Conservation (phyloP, 768 basidiomycete genomes). For the Boletus tylopilopsis region DNA sequence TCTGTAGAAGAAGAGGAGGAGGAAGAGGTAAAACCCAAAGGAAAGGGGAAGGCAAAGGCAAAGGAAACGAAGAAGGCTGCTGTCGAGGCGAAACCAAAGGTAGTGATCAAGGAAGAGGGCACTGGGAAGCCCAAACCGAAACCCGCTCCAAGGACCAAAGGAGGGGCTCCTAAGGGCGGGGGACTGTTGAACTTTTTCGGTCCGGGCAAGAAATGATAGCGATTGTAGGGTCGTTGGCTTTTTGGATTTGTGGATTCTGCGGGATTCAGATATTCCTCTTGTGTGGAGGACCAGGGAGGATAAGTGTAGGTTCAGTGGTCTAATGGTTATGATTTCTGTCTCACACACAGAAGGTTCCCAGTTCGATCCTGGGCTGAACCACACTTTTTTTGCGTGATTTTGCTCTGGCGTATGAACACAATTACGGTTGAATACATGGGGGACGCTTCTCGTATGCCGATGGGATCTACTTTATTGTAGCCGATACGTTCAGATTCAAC, state of each 20-base stretch:
- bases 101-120: conserved; percentile 11
- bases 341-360: conserved; percentile 49
- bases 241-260: too few relatives aligned
- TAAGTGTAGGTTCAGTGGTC: conserved; percentile 37
- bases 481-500: too few relatives aligned
- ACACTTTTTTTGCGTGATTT: too few relatives aligned
- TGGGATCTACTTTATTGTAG: too few relatives aligned
- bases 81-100: conserved; percentile 9
- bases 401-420: too few relatives aligned
- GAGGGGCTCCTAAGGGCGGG: conserved; percentile 25
- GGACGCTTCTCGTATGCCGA: too few relatives aligned
- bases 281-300: too few relatives aligned
- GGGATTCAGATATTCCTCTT: too few relatives aligned
- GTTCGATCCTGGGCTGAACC: conserved; percentile 46
- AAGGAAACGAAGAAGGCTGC: conserved; percentile 18
- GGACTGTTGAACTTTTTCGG: conserved; percentile 32
- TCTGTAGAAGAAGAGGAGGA: conserved; percentile 59
- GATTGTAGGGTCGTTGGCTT: too few relatives aligned
- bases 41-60: conserved; percentile 14
- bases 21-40: conserved; percentile 18
- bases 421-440: too few relatives aligned
- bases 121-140: conserved; percentile 18
- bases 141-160: conserved; percentile 11
- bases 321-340: conserved; percentile 50
- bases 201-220: conserved; percentile 26